Base-by-base conservation (phyloP, 2,329 filamentous ascomycete species). In the Dactylellina cionopaga region DNA sequence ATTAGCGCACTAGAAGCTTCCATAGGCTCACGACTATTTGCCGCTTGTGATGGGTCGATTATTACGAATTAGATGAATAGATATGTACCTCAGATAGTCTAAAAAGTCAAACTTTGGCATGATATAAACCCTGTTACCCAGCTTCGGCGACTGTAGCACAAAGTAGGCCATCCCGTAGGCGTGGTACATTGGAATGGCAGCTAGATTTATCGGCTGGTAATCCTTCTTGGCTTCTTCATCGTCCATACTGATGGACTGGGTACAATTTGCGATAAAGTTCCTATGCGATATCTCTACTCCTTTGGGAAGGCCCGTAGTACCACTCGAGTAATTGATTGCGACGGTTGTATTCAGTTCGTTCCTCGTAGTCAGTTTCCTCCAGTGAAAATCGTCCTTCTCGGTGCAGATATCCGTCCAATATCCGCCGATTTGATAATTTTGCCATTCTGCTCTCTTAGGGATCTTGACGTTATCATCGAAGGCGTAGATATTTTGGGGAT, bases 271-370 rank as follows among this genome's bases (percentile, higher is more conserved):
- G 43, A 92, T 85, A 77, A 92, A 91, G 75, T 92, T 90, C 70
- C 83, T 82, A 80, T 96, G 92, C n/a, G 88, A 87, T 75, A 95
- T 90, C 80, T 90, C 88, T 11, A 95, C 92, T 9, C 92, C 92
- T 79, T 96, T 96, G 7, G 92, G 91, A 2, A 92, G 84, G 5
- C 92, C 92, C 0, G 92, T 96, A 0, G 90, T 93, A 9, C 91
- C 88, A 27, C 86, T 89, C 75, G 87, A 90, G 80, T 94, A 96
- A 80, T 96, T 95, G 74, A 96, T 85, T 22, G 87, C 89, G 75
- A 89, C 87, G 0, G 86, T 86, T 3, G 84, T 83, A 62, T 84
- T 76, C 22, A 81, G 79, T 66, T 83, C 83, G 1, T 86, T 80
- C 39, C 85, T 82, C 0, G 81, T 79, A 0, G 83, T 71, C 15